phyloP scores from a whole-genome alignment of 2,329 filamentous ascomycete species.

The Malbranchea zuffiana region DNA sequence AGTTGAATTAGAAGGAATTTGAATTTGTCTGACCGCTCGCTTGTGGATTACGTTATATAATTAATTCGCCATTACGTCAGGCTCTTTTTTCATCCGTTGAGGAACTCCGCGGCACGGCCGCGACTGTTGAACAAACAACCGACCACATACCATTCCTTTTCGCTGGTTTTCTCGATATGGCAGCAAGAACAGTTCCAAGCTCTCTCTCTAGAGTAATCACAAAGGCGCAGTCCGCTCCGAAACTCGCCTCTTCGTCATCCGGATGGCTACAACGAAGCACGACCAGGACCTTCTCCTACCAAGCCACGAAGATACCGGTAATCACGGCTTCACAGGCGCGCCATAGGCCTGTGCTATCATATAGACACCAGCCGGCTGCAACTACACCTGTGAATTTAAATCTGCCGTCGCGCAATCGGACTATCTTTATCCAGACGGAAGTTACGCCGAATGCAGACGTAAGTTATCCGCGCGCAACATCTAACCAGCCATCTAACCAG shows the following conservation, averaged over 20 bases:
- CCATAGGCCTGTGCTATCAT: conserved; percentile 37
- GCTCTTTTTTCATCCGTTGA: too few relatives aligned
- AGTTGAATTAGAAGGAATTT: too few relatives aligned
- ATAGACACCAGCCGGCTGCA: conserved; percentile 30
- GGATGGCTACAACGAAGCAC: conserved; percentile 3
- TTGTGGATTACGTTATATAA: too few relatives aligned
- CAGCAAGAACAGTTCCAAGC: conserved; percentile 7
- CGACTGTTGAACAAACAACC: too few relatives aligned
- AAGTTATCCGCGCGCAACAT: conserved; percentile 18
- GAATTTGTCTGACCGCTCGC: too few relatives aligned
- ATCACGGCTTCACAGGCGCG: conserved; percentile 38
- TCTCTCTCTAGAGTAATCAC: conserved; percentile 2
- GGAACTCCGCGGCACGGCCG: too few relatives aligned
- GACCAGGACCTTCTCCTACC: conserved; percentile 21
- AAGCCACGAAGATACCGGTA: conserved; percentile 34
- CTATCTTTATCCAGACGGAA: conserved; percentile 97
- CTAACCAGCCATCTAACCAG: background rate
- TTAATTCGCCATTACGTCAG: too few relatives aligned
- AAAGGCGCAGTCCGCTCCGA: background rate
- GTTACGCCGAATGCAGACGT: conserved; percentile 87
- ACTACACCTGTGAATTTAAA: conserved; percentile 30
- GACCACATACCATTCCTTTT: too few relatives aligned
- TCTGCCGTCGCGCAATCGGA: conserved; percentile 45
- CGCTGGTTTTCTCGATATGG: conserved; percentile 5
- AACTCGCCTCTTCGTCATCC: background rate